Base-by-base conservation (phyloP, 2,329 filamentous ascomycete genomes). In the Penicillium sp. region DNA sequence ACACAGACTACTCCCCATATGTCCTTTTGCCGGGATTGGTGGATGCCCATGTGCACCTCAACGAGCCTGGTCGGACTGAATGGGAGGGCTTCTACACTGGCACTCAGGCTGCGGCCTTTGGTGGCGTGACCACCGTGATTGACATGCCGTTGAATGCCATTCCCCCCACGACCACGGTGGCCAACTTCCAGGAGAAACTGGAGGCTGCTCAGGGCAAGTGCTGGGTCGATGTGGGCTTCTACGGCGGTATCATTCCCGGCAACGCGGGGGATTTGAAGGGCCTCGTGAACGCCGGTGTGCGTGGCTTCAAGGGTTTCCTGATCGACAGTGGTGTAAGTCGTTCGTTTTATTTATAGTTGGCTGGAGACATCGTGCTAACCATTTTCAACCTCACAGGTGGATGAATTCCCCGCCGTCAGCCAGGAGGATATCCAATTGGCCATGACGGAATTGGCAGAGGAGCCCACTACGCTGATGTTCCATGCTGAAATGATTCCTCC, bases 221-320 rank as follows among this genome's bases (percentile, higher is more conserved):
- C 72, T 98, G 91, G 91, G 89, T 97, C 26, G 93, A 97, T 61
- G 90, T 97, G n/a, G 93, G 90, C 28, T 97, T 98, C 70, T 97
- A 97, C 66, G 93, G 93, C 26, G 93, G 93, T 29, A 83, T 97
- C 35, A 83, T 98, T 41, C 93, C 93, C 3, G 93, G 91, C 1
- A 98, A 98, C 64, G 80, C 84, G 3, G 69, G 79, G 9, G 83
- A 97, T 62, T 73, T 98, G 47, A 82, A 88, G 59, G 84, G 83
- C 0, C 76, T 98, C 4, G 86, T 97, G 1, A 79, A 88, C 48
- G 86, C 83, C 36, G 93, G 93, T 46, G 91, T 97, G 9, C 79
- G 90, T 55, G 93, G 93, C 9, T 97, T 98, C 78, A 98, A 98
- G 72, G 91, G 91, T 1, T 98, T 98, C 69, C 72, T 98, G 60